Evolutionary conservation across 2,329 filamentous ascomycete genomes (phyloP), one percentile per base, ranked within the genome.

Genomic region (Diaporthe batatas): DNA sequence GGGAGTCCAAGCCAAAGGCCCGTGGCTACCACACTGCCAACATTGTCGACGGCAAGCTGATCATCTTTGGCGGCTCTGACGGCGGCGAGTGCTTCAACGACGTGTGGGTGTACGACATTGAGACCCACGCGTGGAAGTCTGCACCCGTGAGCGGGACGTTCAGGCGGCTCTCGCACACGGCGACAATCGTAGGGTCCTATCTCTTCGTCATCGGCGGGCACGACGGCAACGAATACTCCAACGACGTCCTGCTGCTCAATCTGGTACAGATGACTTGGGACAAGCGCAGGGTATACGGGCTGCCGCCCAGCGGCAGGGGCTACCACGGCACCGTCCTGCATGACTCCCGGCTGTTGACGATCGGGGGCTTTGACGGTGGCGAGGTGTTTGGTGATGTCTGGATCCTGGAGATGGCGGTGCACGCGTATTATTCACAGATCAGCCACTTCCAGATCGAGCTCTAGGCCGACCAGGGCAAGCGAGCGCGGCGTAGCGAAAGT

Each of bases 261-360:
- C 85, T 93, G 7, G 91, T 93, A 44, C 93, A 90, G 53, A 93
- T 93, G 91, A 88, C 90, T n/a, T 93, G 91, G 91, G 91, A 93
- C 79, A 88, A 86, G 78, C 86, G 91, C 74, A 88, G 85, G 75
- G 89, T 92, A 11, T 93, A 93, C 78, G 91, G 91, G 29, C 81
- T 88, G 75, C 86, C 89, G 14, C 91, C 91, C 0, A 89, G 86
- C 77, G 90, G 90, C 12, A 84, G 91, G 72, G 91, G 91, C 0
- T 93, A 93, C 79, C 91, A 93, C 79, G 89, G 90, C 65, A 86
- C 91, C 0, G 88, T 92, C 21, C 82, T 93, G 54, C 88, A 93
- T 77, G 91, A 93, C 79, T 90, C 89, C 76, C 85, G 91, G 65
- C 81, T 93, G 53, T 81, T 93, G 51, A 81, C 91, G 49, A 88